Base-by-base conservation (phyloP, 257 asterid species). In the Primulina eburnea region DNA sequence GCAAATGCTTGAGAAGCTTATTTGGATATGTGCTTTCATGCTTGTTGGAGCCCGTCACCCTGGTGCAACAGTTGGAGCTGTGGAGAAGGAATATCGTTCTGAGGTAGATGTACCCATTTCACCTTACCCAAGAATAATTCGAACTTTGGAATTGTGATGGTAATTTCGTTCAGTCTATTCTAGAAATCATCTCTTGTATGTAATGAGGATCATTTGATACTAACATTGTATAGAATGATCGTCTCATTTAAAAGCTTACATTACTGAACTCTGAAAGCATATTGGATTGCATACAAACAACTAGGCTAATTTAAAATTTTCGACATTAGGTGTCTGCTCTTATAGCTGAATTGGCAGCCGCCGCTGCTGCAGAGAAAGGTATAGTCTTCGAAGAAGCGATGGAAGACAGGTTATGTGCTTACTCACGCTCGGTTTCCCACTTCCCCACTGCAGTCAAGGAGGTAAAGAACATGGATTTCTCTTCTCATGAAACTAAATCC, bases 11-110 rank as follows among this genome's bases (percentile, higher is more conserved):
- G 97, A 94, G 86, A 94, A 94, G 77, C 97, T 93, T 68, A 90
- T 90, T 80, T 93, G 99, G 99, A 93, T 93, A 76, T 86, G 95
- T 69, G 95, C 99, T 62, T 93, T 93, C 87, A 93, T 93, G 99
- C 97, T 93, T 28, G 99, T 93, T 67, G 99, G 99, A 77, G 96
- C 95, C 68, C 96, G 97, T 61, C 97, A 91, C 83, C 96, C 93
- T 28, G 95, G 97, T 64, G 96, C 97, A 59, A 89, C 95, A 34
- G 97, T 93, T 47, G 99, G 99, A 33, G 87, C 6, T 56, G 97
- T 90, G 65, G 99, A 90, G 87, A 88, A 89, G 77, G 95, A 86
- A 56, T 79, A 86, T 75, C 87, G 92, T 28, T 67, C 91, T n/a
- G 99, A 93, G 99, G 97, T 88, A 82, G 68, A 38, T 11, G 16